Base-by-base conservation (phyloP, 2,329 filamentous ascomycete genomes). In the Fusarium goolgardi region DNA sequence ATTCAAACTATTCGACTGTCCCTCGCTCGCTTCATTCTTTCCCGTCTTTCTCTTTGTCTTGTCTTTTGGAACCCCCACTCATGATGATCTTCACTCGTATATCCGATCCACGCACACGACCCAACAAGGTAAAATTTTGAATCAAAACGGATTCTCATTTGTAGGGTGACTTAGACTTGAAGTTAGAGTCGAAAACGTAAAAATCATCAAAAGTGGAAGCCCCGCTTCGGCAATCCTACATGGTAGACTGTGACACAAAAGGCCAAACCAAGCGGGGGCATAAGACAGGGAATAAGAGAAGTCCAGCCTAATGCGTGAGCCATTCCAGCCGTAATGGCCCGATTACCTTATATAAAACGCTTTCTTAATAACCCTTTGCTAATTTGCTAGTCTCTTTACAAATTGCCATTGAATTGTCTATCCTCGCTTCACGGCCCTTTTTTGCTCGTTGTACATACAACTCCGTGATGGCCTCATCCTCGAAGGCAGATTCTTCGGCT, bases 171-270 rank as follows among this genome's bases (percentile, higher is more conserved):
- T 39, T 20, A 46, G 20, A 50, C 21, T 23, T 23, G 47, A 43
- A 46, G 21, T 13, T n/a, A 34, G 21, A 37, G 37, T 51, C 47
- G 12, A 50, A 32, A 50, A 46, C 40, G 25, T 27, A 18, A 52
- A 64, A 59, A 64, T 47, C 43, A 44, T 62, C 47, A 67, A 49
- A 41, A 23, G 54, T 34, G 60, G 50, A 57, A 57, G 60, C 58
- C 63, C 56, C 58, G 58, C 65, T 65, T 61, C 49, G 63, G 59
- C 53, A 72, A 63, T 71, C 70, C 70, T 71, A 64, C 62, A 58
- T 16, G 34, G 56, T 50, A 51, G 54, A 56, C 54, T 60, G 63
- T 66, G 63, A 64, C 61, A 64, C 41, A 46, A 46, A 59, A 47
- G 39, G 31, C 45, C 59, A 64, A 65, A 54, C 40, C 27, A 54